Base-by-base conservation (phyloP, 1,284 basidiomycete species). In the Cryptococcus wingfieldii region DNA sequence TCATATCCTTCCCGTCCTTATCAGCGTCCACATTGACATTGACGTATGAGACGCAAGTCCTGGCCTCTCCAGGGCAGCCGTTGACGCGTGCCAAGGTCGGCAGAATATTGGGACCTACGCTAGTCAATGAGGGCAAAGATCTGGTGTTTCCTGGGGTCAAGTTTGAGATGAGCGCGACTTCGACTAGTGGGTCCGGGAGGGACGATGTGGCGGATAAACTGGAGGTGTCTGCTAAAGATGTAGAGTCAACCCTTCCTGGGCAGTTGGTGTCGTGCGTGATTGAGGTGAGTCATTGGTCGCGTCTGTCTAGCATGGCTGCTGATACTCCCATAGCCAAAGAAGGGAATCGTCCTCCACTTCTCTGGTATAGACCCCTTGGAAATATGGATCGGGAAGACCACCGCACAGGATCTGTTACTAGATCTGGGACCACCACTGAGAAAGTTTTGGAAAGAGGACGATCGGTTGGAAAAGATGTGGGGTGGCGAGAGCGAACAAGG, bases 381-480 rank as follows among this genome's bases (percentile, higher is more conserved):
- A 41, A 76, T 92, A 51, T 79, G 79, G n/a, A 71, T 94, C n/a
- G 84, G 87, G n/a, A 77, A 83, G 59, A 91, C 88, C 5, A 90
- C 86, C 3, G 84, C 87, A 1, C 89, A 93, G 72, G 90, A 92
- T 70, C 76, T 93, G 31, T 82, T 80, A 2, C 79, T 87, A 38
- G 88, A 90, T 62, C 78, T 94, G 7, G 90, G 90, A 2, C 80
- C 87, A 12, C 90, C 90, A 7, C 76, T 85, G n/a, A 81, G 86
- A 42, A 79, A 85, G 53, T 86, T 88, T 71, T 89, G 89, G 77
- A 90, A 91, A 70, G 89, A 92, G 60, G 90, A 93, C 66, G 86
- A 90, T 63, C 79, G 90, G 55, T 87, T 94, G 84, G 64, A 63
- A 19, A 63, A 65, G 38, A 68, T 75, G 44, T 76, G 74, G 73